phyloP scores from a whole-genome alignment of 2,329 filamentous ascomycete species.

The Alternaria sp. region DNA sequence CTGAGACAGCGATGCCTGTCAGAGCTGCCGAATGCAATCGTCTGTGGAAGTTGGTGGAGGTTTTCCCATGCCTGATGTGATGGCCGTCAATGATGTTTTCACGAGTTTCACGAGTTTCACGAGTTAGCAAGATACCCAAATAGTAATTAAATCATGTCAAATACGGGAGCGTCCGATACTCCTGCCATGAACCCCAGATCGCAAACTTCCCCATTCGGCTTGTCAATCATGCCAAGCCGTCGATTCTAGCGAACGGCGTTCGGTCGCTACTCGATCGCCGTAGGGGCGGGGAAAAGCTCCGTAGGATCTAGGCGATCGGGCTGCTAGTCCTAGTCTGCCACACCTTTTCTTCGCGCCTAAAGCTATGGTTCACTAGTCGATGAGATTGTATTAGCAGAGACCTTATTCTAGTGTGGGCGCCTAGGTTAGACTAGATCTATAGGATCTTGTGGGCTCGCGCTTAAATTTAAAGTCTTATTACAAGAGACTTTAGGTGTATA shows the following conservation, averaged over 20 bases:
- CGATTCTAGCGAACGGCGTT: conserved; percentile 5
- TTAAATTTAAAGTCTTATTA: too few species aligned
- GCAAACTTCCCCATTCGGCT: background rate
- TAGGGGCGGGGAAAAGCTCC: background rate
- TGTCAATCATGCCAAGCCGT: background rate
- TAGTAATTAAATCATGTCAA: background rate
- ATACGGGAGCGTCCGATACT: background rate
- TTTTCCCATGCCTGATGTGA: background rate
- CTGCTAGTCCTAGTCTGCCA: background rate
- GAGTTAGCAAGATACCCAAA: background rate
- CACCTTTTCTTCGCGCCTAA: background rate
- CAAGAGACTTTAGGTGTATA: too few species aligned
- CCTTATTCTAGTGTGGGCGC: background rate
- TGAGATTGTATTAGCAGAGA: background rate
- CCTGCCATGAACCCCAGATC: background rate
- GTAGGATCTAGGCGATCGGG: background rate
- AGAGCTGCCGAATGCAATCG: background rate
- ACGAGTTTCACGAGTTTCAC: background rate
- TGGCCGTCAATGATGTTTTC: background rate
- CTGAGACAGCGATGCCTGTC: background rate
- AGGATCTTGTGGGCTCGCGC: background rate
- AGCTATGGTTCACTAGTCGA: background rate
- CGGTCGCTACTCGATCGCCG: background rate
- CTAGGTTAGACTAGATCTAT: background rate
- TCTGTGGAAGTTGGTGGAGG: background rate